A percentile compares a stretch with the other conserved stretches of the same genome.
These are phyloP conservation scores for Penicillium thymicola DNA, from an alignment of 2,329 filamentous ascomycete species.

Conservation along the genomic window DNA sequence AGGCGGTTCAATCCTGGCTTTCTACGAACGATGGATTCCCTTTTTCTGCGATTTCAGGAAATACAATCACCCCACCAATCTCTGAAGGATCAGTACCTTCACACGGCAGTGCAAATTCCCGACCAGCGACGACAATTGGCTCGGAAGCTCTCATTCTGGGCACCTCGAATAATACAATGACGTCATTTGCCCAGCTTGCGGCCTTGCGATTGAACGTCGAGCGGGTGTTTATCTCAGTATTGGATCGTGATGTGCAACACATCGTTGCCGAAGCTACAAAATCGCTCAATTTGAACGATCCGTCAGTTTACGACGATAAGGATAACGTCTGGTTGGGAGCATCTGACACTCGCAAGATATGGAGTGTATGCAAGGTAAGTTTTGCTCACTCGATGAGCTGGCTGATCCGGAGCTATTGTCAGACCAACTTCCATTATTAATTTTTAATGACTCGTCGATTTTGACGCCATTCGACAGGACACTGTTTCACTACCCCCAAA, in stretches of 20 bases:
- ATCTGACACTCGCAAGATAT: slow-evolving; percentile 32
- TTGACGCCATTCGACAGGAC: slow-evolving; percentile 25
- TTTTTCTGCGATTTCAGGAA: slow-evolving; percentile 3
- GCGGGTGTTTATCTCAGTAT: slow-evolving; percentile 43
- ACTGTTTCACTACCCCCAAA: slow-evolving; percentile 34
- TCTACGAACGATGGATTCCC: slow-evolving; percentile 9
- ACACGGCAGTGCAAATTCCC: slow-evolving; percentile 10
- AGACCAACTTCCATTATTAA: background rate
- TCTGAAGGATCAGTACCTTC: slow-evolving; percentile 12
- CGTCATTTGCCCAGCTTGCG: slow-evolving; percentile 36
- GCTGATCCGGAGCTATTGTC: background rate
- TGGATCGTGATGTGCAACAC: slow-evolving; percentile 49
- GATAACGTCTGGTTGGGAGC: slow-evolving; percentile 34
- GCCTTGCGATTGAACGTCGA: slow-evolving; percentile 36
- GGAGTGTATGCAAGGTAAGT: slow-evolving; percentile 36
- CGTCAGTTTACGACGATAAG: slow-evolving; percentile 29
- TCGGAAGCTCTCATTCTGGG: slow-evolving; percentile 30
- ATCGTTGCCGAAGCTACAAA: slow-evolving; percentile 52
- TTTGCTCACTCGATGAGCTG: background rate
- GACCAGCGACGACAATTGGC: slow-evolving; percentile 15
- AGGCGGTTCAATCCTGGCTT: slow-evolving; percentile 16
- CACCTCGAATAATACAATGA: slow-evolving; percentile 34
- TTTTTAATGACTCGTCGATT: background rate
- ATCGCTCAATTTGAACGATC: slow-evolving; percentile 39
- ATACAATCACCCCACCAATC: slow-evolving; percentile 9